These are phyloP conservation scores for Talaromyces sp. DNA, from an alignment of 2,329 filamentous ascomycete species.

Conservation along the genomic window DNA sequence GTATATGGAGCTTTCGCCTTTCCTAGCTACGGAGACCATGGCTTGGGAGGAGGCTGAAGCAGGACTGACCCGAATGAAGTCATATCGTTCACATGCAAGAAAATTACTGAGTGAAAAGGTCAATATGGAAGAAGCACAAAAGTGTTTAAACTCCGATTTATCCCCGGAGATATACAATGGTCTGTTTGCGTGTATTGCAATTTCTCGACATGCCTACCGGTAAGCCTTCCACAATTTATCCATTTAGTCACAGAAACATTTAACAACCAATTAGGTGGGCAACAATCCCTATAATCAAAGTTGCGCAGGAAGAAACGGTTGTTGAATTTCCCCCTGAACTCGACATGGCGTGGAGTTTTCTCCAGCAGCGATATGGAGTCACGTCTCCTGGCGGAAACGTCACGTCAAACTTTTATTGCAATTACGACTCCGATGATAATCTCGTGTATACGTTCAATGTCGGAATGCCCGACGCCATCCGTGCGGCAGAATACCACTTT, in stretches of 20 bases:
- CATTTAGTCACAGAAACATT: neutral
- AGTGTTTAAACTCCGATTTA: constrained; percentile 17
- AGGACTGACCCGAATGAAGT: constrained; percentile 10
- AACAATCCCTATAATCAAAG: constrained; percentile 29
- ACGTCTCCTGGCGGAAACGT: constrained; percentile 29
- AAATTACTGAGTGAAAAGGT: constrained; percentile 20
- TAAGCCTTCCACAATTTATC: constrained; percentile 12
- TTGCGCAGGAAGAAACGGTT: constrained; percentile 28
- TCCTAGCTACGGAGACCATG: constrained; percentile 17
- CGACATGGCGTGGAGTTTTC: constrained; percentile 25
- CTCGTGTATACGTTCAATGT: constrained; percentile 27
- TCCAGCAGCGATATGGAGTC: constrained; percentile 29
- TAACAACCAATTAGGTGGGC: constrained; percentile 20
- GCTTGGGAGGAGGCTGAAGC: constrained; percentile 26
- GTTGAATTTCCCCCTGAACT: constrained; percentile 28
- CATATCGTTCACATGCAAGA: constrained; percentile 18
- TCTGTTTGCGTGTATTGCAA: constrained; percentile 29
- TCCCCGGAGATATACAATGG: constrained; percentile 27
- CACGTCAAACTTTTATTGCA: constrained; percentile 27
- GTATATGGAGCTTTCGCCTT: constrained; percentile 24
- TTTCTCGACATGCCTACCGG: constrained; percentile 29
- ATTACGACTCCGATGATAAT: constrained; percentile 25
- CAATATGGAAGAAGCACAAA: constrained; percentile 18
- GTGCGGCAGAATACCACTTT: constrained; percentile 28
- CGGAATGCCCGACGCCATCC: constrained; percentile 23